A percentile compares a stretch with the other conserved stretches of the same genome.
Conservation (phyloP, 2,329 filamentous ascomycete genomes). For the Fusarium irregulare region DNA sequence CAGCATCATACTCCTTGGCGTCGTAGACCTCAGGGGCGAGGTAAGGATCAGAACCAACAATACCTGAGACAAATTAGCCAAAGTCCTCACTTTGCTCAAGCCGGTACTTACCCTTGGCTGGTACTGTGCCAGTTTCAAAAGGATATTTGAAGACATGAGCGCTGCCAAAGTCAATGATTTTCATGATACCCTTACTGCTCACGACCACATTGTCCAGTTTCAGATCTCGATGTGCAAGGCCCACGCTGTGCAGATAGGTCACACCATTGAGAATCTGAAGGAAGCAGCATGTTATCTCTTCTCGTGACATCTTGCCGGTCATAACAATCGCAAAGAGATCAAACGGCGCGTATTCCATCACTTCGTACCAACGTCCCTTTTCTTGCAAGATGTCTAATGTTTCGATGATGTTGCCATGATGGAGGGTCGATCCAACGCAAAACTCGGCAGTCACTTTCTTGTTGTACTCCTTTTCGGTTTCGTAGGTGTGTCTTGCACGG, state of each 20-base stretch:
- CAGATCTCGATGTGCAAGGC: slow-evolving; percentile 94
- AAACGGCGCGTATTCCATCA: slow-evolving; percentile 98
- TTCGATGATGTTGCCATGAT: slow-evolving; percentile 98
- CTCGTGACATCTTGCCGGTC: slow-evolving; percentile 95
- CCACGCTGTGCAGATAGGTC: slow-evolving; percentile 87
- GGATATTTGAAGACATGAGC: slow-evolving; percentile 97
- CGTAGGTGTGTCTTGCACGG: slow-evolving; percentile 88
- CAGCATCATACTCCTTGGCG: slow-evolving; percentile 90
- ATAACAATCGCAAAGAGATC: slow-evolving; percentile 98
- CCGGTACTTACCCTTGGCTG: slow-evolving; percentile 51
- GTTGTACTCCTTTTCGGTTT: slow-evolving; percentile 93
- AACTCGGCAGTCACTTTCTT: slow-evolving; percentile 99
- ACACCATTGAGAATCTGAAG: slow-evolving; percentile 93
- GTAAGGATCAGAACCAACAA: slow-evolving; percentile 90
- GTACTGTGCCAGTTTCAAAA: slow-evolving; percentile 77
- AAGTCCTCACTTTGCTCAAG: neutral
- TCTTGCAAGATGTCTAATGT: slow-evolving; percentile 97
- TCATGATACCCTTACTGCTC: slow-evolving; percentile 97
- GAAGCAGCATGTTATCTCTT: slow-evolving; percentile 91
- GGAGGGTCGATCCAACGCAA: slow-evolving; percentile 94
- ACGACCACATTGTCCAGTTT: slow-evolving; percentile 99
- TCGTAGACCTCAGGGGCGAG: slow-evolving; percentile 97
- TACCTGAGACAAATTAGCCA: slow-evolving; percentile 55
- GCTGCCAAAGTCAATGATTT: slow-evolving; percentile 98
- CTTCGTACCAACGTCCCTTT: slow-evolving; percentile 94